phyloP scores from a whole-genome alignment of 1,139 yeast genomes.

The Suhomyces choctaworum region DNA sequence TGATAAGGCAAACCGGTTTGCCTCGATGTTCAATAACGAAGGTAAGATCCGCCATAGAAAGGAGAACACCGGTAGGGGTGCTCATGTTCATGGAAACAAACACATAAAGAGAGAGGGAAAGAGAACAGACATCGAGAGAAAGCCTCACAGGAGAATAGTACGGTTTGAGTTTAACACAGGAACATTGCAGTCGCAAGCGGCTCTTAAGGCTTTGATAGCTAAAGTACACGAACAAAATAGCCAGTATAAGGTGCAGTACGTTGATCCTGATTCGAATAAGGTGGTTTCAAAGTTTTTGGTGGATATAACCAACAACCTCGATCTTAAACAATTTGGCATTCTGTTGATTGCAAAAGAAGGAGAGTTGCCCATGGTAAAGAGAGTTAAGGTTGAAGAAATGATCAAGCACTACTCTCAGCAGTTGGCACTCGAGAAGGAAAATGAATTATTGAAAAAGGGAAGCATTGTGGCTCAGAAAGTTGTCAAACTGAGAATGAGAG shows the following conservation, averaged over 20 bases:
- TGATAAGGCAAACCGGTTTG: slow-evolving; percentile 12
- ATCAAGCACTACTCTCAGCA: slow-evolving; percentile 32
- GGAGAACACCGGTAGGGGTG: not conserved
- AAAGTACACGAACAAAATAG: slow-evolving; percentile 25
- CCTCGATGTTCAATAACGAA: slow-evolving; percentile 12
- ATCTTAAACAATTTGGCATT: slow-evolving; percentile 34
- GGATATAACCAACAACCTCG: slow-evolving; percentile 31
- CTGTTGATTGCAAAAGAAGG: slow-evolving; percentile 26
- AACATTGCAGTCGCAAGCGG: slow-evolving; percentile 27
- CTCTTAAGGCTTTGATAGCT: slow-evolving; percentile 32
- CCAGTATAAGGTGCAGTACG: slow-evolving; percentile 28
- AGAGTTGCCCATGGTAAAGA: slow-evolving; percentile 32
- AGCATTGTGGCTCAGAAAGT: slow-evolving; percentile 34
- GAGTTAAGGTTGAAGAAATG: slow-evolving; percentile 34
- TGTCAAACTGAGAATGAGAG: slow-evolving; percentile 29
- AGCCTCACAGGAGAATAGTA: slow-evolving; percentile 12
- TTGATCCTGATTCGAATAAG: slow-evolving; percentile 27
- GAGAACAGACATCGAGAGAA: slow-evolving; percentile 8
- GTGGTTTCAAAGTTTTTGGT: slow-evolving; percentile 25
- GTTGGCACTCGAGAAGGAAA: slow-evolving; percentile 34
- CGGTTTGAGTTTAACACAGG: slow-evolving; percentile 23
- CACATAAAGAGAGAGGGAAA: not conserved
- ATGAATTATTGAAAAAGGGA: slow-evolving; percentile 37
- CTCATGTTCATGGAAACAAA: slow-evolving; percentile 1
- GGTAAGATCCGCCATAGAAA: slow-evolving; percentile 1